These are phyloP conservation scores for Styphnolobium japonicum DNA, from an alignment of 306 rosid species.

Conservation along the genomic window DNA sequence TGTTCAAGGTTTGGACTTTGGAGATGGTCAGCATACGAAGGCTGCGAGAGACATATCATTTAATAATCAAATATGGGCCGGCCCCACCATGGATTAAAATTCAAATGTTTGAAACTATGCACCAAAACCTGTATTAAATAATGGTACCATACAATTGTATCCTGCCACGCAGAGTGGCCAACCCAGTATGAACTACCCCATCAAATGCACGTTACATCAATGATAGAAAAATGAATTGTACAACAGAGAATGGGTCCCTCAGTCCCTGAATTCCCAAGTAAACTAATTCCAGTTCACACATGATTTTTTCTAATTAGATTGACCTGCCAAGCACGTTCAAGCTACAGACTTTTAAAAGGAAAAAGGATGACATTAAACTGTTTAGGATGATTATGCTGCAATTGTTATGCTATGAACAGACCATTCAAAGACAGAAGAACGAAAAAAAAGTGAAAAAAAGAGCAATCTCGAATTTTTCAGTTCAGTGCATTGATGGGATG, in stretches of 20 bases:
- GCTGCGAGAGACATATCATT: not conserved
- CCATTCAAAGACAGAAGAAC: not conserved
- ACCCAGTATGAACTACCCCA: conserved; percentile 2
- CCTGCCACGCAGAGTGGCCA: conserved; percentile 11
- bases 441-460: no score
- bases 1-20: conserved; percentile 12
- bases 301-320: not conserved
- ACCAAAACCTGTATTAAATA: conserved; percentile 6
- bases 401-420: not conserved
- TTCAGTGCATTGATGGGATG: no score
- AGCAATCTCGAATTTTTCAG: no score
- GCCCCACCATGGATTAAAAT: conserved; percentile 18
- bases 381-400: not conserved
- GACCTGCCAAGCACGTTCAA: no score
- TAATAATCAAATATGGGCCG: conserved; percentile 5
- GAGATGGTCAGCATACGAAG: conserved; percentile 19
- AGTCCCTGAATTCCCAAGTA: not conserved
- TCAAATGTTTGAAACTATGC: conserved; percentile 17
- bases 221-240: conserved; percentile 7
- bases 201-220: conserved; percentile 29
- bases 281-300: conserved; percentile 17
- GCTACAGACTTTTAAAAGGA: no score
- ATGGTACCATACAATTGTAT: conserved; percentile 6
- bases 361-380: no score
- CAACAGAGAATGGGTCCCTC: conserved; percentile 31